These are phyloP conservation scores for Xerocomellus amylosporus DNA, from an alignment of 768 basidiomycete genomes.

Conservation along the genomic window DNA sequence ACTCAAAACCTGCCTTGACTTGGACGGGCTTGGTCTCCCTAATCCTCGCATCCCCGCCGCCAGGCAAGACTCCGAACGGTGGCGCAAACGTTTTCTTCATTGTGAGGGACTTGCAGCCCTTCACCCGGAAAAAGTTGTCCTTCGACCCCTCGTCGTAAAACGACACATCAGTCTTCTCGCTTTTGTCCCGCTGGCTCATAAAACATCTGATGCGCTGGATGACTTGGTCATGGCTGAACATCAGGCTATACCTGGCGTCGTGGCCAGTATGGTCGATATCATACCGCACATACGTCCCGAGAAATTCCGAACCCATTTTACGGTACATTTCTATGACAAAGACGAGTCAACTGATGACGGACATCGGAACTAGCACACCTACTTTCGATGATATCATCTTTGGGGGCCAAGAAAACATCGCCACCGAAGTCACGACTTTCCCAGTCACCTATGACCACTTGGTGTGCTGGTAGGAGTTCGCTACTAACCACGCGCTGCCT, in stretches of 20 bases:
- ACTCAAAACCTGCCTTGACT: conserved; percentile 6
- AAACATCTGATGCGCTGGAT: conserved; percentile 8
- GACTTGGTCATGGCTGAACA: not conserved
- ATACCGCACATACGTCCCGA: conserved; percentile 9
- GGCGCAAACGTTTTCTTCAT: conserved; percentile 12
- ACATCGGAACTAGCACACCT: not conserved
- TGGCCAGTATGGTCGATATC: not conserved
- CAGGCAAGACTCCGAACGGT: conserved; percentile 1
- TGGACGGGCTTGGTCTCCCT: not conserved
- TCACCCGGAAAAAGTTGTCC: not conserved
- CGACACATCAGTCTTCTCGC: not conserved
- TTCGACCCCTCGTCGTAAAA: not conserved
- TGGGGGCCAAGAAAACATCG: conserved; percentile 7
- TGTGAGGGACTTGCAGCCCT: conserved; percentile 1
- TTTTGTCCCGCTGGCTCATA: conserved; percentile 11
- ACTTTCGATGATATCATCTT: conserved; percentile 12
- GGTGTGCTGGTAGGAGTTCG: conserved; percentile 6
- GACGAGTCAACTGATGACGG: not conserved
- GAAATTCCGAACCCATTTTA: conserved; percentile 11
- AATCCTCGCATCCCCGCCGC: not conserved
- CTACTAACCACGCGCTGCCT: not conserved
- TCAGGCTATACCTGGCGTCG: not conserved
- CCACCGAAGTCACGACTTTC: conserved; percentile 5
- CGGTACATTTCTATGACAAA: conserved; percentile 10
- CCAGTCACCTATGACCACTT: conserved; percentile 14